Evolutionary conservation across 257 asterid species (phyloP).

Genomic region (Ballota nigra): DNA sequence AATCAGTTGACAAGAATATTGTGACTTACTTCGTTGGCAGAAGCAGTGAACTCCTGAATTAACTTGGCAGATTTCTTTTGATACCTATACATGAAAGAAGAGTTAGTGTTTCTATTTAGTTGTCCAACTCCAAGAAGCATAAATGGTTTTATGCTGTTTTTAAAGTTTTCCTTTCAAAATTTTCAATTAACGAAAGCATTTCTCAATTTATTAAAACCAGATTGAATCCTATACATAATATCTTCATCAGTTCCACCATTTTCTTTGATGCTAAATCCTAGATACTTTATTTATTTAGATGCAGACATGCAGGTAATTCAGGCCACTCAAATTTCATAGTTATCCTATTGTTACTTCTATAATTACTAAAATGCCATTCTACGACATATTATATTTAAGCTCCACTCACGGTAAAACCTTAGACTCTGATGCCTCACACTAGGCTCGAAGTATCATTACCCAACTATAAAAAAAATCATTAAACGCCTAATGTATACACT

Average conservation of each 20-base stretch:
- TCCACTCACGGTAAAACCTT: not conserved
- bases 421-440: not conserved
- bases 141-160: not conserved
- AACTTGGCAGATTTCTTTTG: slow-evolving; percentile 91
- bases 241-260: not conserved
- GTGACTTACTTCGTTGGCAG: slow-evolving; percentile 77
- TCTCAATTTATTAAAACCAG: not conserved
- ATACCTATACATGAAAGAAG: slow-evolving; percentile 48
- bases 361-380: not conserved
- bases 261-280: not conserved
- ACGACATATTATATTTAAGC: not conserved
- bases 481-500: not conserved
- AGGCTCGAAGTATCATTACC: not conserved
- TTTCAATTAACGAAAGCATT: not conserved
- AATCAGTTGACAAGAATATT: slow-evolving; percentile 2
- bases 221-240: not conserved
- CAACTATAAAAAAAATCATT: slow-evolving; percentile 12
- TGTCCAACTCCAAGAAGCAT: not conserved
- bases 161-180: not conserved
- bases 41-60: slow-evolving; percentile 88
- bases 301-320: not conserved
- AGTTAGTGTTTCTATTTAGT: not conserved
- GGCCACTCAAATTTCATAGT: not conserved
- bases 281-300: not conserved
- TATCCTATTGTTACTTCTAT: not conserved